Conservation (phyloP, 169 alveolate species). For the Babesia divergens region DNA sequence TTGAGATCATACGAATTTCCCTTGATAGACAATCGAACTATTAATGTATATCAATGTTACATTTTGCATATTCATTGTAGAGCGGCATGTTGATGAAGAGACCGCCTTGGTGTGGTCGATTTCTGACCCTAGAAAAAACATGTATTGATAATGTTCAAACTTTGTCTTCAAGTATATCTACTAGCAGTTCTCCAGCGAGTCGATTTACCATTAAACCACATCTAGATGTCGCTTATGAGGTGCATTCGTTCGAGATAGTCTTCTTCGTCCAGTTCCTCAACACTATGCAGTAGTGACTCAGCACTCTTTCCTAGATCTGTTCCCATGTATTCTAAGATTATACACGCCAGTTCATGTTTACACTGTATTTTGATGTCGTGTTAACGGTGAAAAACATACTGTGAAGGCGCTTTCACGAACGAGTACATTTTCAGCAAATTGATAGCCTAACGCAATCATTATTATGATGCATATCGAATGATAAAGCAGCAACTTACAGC, state of each 20-base stretch:
- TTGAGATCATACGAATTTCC: no score
- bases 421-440: constrained; percentile 37
- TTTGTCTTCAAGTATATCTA: no score
- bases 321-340: constrained; percentile 23
- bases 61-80: no score
- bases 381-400: not conserved
- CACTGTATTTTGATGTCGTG: constrained; percentile 6
- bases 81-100: no score
- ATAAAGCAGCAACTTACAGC: constrained; percentile 1
- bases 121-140: no score
- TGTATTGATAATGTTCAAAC: no score
- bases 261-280: constrained; percentile 28
- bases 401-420: constrained; percentile 42
- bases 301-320: not conserved
- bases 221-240: constrained; percentile 4
- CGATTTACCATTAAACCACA: not conserved
- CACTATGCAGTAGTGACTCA: not conserved
- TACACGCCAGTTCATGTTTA: constrained; percentile 42
- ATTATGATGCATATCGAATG: no score
- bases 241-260: constrained; percentile 31
- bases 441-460: constrained; percentile 3
- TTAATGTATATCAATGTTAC: no score
- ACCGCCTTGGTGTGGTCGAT: no score
- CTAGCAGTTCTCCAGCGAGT: no score
- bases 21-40: no score